Percentiles rank a stretch among this genome's conserved stretches.
These are phyloP conservation scores for Xylaria sp. DNA, from an alignment of 2,329 filamentous ascomycete genomes.

Conservation along the genomic window DNA sequence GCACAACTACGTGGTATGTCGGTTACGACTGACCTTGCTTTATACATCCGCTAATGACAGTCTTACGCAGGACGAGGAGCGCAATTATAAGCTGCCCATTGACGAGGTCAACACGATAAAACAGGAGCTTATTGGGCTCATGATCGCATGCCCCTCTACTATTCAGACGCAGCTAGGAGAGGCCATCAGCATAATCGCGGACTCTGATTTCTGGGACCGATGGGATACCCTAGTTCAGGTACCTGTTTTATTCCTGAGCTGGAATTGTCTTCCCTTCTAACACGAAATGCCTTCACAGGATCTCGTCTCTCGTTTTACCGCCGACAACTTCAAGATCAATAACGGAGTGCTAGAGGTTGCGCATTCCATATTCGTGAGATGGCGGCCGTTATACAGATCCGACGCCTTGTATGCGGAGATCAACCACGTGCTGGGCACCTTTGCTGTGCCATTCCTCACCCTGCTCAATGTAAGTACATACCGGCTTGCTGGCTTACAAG, in stretches of 20 bases:
- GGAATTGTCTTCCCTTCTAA: slow-evolving; percentile 18
- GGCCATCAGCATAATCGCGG: slow-evolving; percentile 95
- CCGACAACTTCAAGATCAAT: slow-evolving; percentile 84
- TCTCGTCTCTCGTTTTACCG: slow-evolving; percentile 86
- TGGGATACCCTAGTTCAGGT: slow-evolving; percentile 97
- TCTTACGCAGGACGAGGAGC: slow-evolving; percentile 79
- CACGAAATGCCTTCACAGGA: slow-evolving; percentile 63
- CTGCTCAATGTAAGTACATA: slow-evolving; percentile 74
- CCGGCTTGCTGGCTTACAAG: neutral
- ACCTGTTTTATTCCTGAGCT: slow-evolving; percentile 44
- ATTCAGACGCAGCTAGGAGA: slow-evolving; percentile 96
- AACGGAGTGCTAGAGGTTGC: slow-evolving; percentile 96
- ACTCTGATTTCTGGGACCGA: slow-evolving; percentile 95
- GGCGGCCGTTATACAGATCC: slow-evolving; percentile 92
- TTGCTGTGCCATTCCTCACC: slow-evolving; percentile 83
- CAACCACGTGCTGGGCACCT: slow-evolving; percentile 90
- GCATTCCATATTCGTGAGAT: slow-evolving; percentile 96
- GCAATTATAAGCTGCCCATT: slow-evolving; percentile 85
- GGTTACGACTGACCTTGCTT: neutral
- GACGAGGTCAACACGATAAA: slow-evolving; percentile 93
- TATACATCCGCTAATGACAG: slow-evolving; percentile 2
- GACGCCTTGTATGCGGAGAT: slow-evolving; percentile 95
- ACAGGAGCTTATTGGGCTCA: slow-evolving; percentile 91
- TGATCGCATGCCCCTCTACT: slow-evolving; percentile 89
- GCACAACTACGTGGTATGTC: slow-evolving; percentile 84